A percentile compares a stretch with the other conserved stretches of the same genome.
Conservation (phyloP, 305 asterid species). For the Andrographis paniculata region DNA sequence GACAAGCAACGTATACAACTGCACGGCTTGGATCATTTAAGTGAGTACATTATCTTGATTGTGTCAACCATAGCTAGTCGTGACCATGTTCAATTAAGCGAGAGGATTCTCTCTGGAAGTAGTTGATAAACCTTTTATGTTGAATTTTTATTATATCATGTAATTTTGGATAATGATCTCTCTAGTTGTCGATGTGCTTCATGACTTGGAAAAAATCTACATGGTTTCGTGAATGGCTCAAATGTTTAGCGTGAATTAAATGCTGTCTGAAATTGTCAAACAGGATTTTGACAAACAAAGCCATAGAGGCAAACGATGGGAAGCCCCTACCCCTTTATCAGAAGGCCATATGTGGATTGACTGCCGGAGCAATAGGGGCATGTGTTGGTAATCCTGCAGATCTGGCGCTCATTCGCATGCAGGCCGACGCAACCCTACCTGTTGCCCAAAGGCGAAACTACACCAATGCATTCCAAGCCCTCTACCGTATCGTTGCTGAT, state of each 20-base stretch:
- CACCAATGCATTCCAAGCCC: slow-evolving; percentile 84
- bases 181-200: too few species aligned
- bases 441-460: slow-evolving; percentile 72
- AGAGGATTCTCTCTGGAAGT: not conserved
- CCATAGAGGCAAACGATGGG: slow-evolving; percentile 85
- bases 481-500: slow-evolving; percentile 55
- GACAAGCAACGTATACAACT: slow-evolving; percentile 86
- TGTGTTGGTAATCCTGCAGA: slow-evolving; percentile 90
- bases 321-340: slow-evolving; percentile 85
- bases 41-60: slow-evolving; percentile 31
- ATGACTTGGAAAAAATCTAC: too few species aligned
- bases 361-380: slow-evolving; percentile 98
- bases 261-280: not conserved
- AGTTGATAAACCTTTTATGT: too few species aligned
- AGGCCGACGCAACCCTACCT: slow-evolving; percentile 97
- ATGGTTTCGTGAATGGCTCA: too few species aligned
- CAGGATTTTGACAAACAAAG: slow-evolving; percentile 83
- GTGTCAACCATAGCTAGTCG: not conserved
- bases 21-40: slow-evolving; percentile 81
- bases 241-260: not conserved
- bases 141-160: too few species aligned
- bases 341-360: slow-evolving; percentile 89
- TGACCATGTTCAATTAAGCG: not conserved
- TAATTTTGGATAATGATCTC: too few species aligned
- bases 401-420: slow-evolving; percentile 95